Evolutionary conservation across 371 early-diverging fungal species (phyloP), one percentile per base, ranked within the genome.

Genomic region (Circinella umbellata): DNA sequence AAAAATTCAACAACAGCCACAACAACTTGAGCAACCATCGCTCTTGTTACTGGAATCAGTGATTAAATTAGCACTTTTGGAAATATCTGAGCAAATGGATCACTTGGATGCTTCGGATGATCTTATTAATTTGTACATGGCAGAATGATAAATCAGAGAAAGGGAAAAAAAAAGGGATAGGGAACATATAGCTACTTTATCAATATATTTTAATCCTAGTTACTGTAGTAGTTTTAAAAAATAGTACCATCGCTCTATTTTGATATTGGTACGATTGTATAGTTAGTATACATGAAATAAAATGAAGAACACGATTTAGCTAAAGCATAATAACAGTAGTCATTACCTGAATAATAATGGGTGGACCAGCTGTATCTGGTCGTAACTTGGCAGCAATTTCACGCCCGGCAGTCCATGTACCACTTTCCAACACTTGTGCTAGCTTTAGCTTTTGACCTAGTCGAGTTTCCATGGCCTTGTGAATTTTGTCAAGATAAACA

Each of bases 381-480:
- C 97, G 84, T 71, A 87, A 71, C 48, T 87, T 82, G 5, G 91
- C 90, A 48, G 97, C 97, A 34, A 94, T 86, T 77, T 95, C 96
- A 27, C 98, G 85, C 1, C 98, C 98, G 48, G 95, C 88, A 63
- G 90, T 92, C 93, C 94, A 94, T 10, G 93, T 93, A n/a, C 97
- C 96, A 10, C 93, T 95, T 72, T 97, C 96, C 5, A 97, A 83
- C 1, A 97, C 92, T 66, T 95, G 93, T 34, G 93, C 95, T 59
- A 97, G 77, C 48, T 88, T 87, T 27, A 96, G 72, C n/a, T 86
- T 69, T 14, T 73, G 72, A 13, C 79, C 81, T 17, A 86, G 70
- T 61, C 92, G 80, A 4, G 76, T 80, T 20, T 92, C 86, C 36
- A 80, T 70, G 5, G 77, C 74, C 5, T 83, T 75, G 3, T 92